phyloP scores from a whole-genome alignment of 306 rosid genomes.

The Styphnolobium japonicum region DNA sequence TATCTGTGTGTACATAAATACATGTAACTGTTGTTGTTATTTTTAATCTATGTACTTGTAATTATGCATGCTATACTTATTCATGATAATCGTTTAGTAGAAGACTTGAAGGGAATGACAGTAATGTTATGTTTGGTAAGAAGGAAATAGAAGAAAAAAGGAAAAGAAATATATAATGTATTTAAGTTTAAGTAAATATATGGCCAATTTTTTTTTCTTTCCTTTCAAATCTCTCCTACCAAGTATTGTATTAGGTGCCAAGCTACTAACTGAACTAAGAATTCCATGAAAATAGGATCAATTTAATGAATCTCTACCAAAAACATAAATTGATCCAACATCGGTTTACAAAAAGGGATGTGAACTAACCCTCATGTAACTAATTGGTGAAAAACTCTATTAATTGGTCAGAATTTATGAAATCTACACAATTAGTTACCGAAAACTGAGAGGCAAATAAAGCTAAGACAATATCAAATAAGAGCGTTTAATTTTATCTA shows the following conservation, averaged over 20 bases:
- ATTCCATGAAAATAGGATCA: constrained; percentile 6
- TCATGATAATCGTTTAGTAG: constrained; percentile 2
- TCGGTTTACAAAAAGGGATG: constrained; percentile 23
- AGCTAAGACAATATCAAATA: not conserved
- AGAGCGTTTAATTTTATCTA: not conserved
- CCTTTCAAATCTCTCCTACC: constrained; percentile 26
- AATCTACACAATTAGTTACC: not conserved
- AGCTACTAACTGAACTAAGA: constrained; percentile 9
- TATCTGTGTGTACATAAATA: not conserved
- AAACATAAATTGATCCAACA: constrained; percentile 20
- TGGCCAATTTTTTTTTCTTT: constrained; percentile 16
- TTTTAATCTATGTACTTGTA: not conserved
- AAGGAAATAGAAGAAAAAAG: not conserved
- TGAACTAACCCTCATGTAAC: not conserved
- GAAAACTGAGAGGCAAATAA: not conserved
- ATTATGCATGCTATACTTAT: not conserved
- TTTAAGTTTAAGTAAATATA: not conserved
- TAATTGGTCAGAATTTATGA: not conserved
- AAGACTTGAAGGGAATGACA: constrained; percentile 23
- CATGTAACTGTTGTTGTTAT: not conserved
- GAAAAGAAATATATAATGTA: not conserved
- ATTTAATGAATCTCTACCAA: not conserved
- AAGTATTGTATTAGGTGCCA: constrained; percentile 21
- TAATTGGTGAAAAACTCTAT: not conserved
- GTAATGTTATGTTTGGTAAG: constrained; percentile 24